These are phyloP conservation scores for Strigomonas oncopelti DNA, from an alignment of 208 protist species.

Conservation along the genomic window DNA sequence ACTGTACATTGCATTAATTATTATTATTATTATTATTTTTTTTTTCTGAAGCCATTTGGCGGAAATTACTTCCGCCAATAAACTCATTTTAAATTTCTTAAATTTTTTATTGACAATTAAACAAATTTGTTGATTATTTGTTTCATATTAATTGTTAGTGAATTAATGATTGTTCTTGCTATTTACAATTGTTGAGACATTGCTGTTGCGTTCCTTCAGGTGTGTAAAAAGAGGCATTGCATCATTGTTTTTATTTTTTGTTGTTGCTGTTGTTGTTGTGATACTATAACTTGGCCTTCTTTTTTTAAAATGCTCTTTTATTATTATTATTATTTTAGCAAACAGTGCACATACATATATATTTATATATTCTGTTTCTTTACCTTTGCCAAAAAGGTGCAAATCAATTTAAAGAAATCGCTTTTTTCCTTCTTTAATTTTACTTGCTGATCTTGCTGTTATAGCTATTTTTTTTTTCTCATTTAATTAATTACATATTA, in stretches of 20 bases:
- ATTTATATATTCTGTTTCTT: slow-evolving; percentile 15
- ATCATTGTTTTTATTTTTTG: neutral
- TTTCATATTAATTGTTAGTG: neutral
- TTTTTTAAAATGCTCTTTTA: neutral
- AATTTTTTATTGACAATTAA: too few relatives aligned
- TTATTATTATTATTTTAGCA: neutral
- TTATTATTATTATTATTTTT: neutral
- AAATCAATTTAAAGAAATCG: too few relatives aligned
- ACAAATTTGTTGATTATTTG: neutral
- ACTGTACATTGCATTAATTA: neutral
- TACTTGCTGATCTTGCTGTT: neutral
- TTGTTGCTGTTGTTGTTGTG: neutral
- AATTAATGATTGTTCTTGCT: neutral
- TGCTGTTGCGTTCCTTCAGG: neutral
- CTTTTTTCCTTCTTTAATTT: neutral
- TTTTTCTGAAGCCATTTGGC: too few relatives aligned
- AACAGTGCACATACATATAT: slow-evolving; percentile 6
- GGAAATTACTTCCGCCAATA: neutral
- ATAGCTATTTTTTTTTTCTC: neutral
- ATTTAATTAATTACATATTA: neutral
- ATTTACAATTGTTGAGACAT: neutral
- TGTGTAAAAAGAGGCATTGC: too few relatives aligned
- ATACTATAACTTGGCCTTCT: neutral
- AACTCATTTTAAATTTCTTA: neutral
- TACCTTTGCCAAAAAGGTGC: too few relatives aligned